A percentile compares a stretch with the other conserved stretches of the same genome.
These are phyloP conservation scores for Elsinoe ampelina DNA, from an alignment of 2,329 filamentous ascomycete genomes.

Conservation along the genomic window DNA sequence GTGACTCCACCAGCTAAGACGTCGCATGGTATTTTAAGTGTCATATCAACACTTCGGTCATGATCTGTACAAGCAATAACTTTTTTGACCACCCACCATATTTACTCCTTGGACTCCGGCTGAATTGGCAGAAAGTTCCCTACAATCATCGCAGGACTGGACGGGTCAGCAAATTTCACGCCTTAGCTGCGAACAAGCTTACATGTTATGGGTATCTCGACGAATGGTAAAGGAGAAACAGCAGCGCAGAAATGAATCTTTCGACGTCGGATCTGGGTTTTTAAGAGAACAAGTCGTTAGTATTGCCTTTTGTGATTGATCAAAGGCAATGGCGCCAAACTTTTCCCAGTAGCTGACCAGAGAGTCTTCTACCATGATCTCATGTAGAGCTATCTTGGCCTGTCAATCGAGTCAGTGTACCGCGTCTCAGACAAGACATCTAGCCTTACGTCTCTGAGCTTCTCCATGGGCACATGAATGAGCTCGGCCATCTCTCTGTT, in stretches of 20 bases:
- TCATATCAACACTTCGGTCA: background rate
- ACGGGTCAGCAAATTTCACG: background rate
- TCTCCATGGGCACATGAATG: conserved; percentile 85
- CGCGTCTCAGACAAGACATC: conserved; percentile 15
- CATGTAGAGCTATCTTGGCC: conserved; percentile 91
- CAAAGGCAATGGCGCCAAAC: conserved; percentile 95
- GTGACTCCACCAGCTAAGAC: background rate
- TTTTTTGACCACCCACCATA: background rate
- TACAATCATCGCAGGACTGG: conserved; percentile 83
- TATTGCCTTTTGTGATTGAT: conserved; percentile 85
- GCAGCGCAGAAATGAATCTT: conserved; percentile 70
- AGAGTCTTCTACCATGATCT: conserved; percentile 90
- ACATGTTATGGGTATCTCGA: conserved; percentile 94
- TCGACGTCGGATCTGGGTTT: conserved; percentile 58
- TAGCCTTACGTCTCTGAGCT: conserved; percentile 70
- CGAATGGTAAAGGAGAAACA: conserved; percentile 97
- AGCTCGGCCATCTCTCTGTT: conserved; percentile 99
- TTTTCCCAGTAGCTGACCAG: conserved; percentile 98
- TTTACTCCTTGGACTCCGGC: conserved; percentile 30
- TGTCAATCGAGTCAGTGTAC: conserved; percentile 30
- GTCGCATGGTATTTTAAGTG: background rate
- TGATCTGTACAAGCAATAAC: background rate
- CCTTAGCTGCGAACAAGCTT: conserved; percentile 35
- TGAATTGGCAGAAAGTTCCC: conserved; percentile 93
- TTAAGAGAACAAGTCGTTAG: conserved; percentile 88